Conservation (phyloP, 2,329 filamentous ascomycete species). For the Colletotrichum cuscutae region DNA sequence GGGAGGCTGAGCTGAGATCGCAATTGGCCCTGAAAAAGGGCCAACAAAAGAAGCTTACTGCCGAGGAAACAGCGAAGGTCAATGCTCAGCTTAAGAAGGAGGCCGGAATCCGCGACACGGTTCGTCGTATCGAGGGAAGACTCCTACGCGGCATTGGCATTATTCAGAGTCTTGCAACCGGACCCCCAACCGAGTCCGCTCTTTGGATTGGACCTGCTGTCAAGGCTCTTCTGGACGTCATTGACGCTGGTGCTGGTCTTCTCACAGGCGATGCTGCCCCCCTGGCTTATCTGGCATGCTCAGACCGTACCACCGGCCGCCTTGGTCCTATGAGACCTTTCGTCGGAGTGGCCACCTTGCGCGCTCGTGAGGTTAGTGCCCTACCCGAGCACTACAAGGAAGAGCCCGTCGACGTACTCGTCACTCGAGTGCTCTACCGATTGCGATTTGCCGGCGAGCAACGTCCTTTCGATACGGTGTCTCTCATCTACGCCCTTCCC, state of each 20-base stretch:
- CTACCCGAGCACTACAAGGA: conserved; percentile 77
- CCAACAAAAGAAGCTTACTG: conserved; percentile 86
- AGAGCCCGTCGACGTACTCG: conserved; percentile 84
- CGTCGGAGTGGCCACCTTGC: conserved; percentile 86
- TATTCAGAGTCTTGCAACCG: conserved; percentile 82
- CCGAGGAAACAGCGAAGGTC: conserved; percentile 90
- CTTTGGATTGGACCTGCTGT: conserved; percentile 90
- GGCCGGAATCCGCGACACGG: conserved; percentile 77
- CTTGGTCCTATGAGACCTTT: conserved; percentile 83
- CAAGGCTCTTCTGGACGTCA: conserved; percentile 75
- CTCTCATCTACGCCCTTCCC: conserved; percentile 87
- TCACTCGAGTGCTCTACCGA: conserved; percentile 90
- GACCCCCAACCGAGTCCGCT: conserved; percentile 88
- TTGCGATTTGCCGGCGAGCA: conserved; percentile 92
- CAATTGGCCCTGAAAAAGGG: conserved; percentile 96
- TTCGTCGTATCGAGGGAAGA: conserved; percentile 75
- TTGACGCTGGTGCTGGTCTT: conserved; percentile 83
- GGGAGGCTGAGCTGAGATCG: conserved; percentile 91
- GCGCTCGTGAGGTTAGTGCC: conserved; percentile 78
- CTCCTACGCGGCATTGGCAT: conserved; percentile 88
- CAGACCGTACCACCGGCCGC: conserved; percentile 77
- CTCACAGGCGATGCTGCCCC: conserved; percentile 85
- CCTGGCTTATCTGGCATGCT: conserved; percentile 81
- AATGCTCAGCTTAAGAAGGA: conserved; percentile 93
- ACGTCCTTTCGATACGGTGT: conserved; percentile 89